Evolutionary conservation across 164 flowering plant genomes (phyloP), one percentile per base, ranked within the genome.

Genomic region (Vitis riparia): DNA sequence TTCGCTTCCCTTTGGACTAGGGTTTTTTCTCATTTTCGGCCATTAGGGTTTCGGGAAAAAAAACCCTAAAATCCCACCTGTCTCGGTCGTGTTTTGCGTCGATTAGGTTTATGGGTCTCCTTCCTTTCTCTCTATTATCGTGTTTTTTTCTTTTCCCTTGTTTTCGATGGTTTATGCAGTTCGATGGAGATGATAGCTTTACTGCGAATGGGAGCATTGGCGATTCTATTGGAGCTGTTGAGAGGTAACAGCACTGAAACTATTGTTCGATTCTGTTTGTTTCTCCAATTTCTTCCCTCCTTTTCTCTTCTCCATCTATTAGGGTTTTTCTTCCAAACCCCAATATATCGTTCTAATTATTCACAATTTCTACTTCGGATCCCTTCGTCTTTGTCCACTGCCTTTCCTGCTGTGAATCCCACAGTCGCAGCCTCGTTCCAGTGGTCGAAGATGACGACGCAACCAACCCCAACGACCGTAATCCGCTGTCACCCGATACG

Each of bases 131-230:
- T 63, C 68, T 56, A 72, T 62, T 68, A 44, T 62, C 55, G 14
- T 44, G 4, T 70, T 49, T 67, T 68, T 58, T 77, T 58, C 60
- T 51, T 10, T 59, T 56, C 49, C 51, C 11, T 59, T 16, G 3
- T 58, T 62, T 29, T 52, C 11, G 70, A 30, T 19, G 16, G 27
- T 19, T 62, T 48, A 16, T 63, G 77, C 73, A 82, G 85, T 74
- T 71, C 61, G 82, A 75, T 50, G 71, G 59, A 48, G 75, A 61
- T n/a, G 73, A 68, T 53, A 74, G 62, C 75, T 53, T 62, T 15
- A 70, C 63, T 4, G 82, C 29, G 37, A 79, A 77, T 79, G 79
- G 63, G 8, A 80, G 83, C 77, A 68, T 66, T 23, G 79, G 68
- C 13, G 80, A 80, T 68, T 79, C 81, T 15, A 23, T 74, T 14